A percentile compares a stretch with the other conserved stretches of the same genome.
These are phyloP conservation scores for Citrus maxima DNA, from an alignment of 345 rosid genomes.

Conservation along the genomic window DNA sequence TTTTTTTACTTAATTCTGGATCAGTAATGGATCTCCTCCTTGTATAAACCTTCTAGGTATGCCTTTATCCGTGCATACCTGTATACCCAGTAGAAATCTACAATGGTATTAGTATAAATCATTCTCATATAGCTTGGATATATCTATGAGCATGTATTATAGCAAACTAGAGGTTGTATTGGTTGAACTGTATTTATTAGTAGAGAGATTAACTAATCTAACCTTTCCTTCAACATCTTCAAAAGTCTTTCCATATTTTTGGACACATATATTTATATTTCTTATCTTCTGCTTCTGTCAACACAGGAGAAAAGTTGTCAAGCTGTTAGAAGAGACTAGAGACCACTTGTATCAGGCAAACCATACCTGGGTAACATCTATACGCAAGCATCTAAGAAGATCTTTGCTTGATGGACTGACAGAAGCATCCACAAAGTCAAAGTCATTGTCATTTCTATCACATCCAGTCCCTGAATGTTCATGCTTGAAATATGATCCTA, in stretches of 20 bases:
- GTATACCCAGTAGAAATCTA: not conserved
- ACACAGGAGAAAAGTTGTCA: slow-evolving; percentile 57
- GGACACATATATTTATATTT: not conserved
- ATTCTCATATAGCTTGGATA: not conserved
- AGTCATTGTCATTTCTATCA: slow-evolving; percentile 60
- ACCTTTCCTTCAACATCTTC: not conserved
- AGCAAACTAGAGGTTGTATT: not conserved
- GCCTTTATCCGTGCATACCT: not conserved
- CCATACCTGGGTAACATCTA: slow-evolving; percentile 71
- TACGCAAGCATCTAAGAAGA: slow-evolving; percentile 63
- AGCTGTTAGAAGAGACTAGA: slow-evolving; percentile 63
- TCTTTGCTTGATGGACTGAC: slow-evolving; percentile 67
- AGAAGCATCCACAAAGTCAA: slow-evolving; percentile 52
- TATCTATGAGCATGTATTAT: not conserved
- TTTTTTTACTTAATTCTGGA: not conserved
- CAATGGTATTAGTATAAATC: not conserved
- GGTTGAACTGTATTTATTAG: not conserved
- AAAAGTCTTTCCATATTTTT: not conserved
- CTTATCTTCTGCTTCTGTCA: not conserved
- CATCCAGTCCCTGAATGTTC: slow-evolving; percentile 93
- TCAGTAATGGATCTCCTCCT: not conserved
- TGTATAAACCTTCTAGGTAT: not conserved
- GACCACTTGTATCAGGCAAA: slow-evolving; percentile 78
- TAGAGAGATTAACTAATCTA: not conserved
- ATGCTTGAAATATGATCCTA: slow-evolving; percentile 38